Conservation (phyloP, 2,329 filamentous ascomycete species). For the Aureobasidium melanogenum region DNA sequence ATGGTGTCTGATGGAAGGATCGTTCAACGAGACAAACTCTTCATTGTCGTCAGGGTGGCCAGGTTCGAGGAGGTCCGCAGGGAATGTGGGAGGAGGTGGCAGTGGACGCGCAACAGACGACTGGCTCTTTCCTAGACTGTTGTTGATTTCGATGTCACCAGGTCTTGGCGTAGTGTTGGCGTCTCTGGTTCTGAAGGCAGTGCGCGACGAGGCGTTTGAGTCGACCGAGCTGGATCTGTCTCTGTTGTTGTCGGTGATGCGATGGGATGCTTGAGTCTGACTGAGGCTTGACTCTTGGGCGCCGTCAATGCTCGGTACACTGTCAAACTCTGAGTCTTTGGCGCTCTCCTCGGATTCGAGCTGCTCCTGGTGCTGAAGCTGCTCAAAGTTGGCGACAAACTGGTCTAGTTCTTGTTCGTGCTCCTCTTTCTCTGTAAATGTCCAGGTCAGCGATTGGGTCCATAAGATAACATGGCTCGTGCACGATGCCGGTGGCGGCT, state of each 20-base stretch:
- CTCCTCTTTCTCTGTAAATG: background rate
- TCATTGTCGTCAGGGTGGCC: background rate
- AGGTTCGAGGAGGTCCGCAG: background rate
- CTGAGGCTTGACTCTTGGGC: background rate
- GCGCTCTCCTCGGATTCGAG: background rate
- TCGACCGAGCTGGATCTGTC: background rate
- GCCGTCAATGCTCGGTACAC: background rate
- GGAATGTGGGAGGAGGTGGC: background rate
- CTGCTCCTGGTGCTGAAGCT: background rate
- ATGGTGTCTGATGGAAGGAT: background rate
- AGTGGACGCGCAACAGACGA: background rate
- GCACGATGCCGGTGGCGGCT: background rate
- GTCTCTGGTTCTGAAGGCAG: background rate
- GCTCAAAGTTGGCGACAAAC: background rate
- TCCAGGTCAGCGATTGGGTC: background rate
- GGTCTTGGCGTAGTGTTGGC: background rate
- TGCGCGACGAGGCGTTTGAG: background rate
- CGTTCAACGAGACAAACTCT: conserved; percentile 6
- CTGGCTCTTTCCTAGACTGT: background rate
- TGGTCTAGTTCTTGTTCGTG: background rate
- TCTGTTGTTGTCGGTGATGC: background rate
- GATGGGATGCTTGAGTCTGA: background rate
- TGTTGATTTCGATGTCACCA: background rate
- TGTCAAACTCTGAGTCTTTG: background rate
- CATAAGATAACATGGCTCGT: background rate